Evolutionary conservation across 768 basidiomycete species (phyloP).

Genomic region (Kwoniella bestiolae): DNA sequence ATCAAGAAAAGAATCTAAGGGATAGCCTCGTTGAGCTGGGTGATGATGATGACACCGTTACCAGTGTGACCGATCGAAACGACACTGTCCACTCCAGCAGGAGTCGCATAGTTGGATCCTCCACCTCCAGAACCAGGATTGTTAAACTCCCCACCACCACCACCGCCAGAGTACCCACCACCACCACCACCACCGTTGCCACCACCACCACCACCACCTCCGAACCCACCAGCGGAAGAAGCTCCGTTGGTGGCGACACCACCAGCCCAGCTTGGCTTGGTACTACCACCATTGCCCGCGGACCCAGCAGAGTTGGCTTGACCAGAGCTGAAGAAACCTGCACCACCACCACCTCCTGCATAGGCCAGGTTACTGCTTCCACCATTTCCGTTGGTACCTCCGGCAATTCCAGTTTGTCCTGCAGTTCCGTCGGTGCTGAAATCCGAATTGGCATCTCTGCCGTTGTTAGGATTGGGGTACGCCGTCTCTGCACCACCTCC

Average conservation of each 20-base stretch:
- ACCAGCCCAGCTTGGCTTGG: background rate
- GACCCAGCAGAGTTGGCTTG: background rate
- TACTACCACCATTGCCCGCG: background rate
- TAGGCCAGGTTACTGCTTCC: too few species aligned
- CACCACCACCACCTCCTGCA: background rate
- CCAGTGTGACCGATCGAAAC: background rate
- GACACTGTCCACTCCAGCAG: background rate
- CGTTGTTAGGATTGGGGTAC: background rate
- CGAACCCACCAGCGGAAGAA: background rate
- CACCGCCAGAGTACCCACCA: background rate
- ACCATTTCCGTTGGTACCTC: background rate
- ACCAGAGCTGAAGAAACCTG: background rate
- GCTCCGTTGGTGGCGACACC: background rate
- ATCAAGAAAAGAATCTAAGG: background rate
- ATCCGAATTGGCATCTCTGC: background rate
- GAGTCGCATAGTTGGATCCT: background rate
- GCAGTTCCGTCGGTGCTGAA: background rate
- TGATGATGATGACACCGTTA: constrained; percentile 8
- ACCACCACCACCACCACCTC: constrained; percentile 2
- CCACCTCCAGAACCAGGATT: background rate
- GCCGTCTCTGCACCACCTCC: background rate
- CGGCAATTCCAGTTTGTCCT: background rate
- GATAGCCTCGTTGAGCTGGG: background rate
- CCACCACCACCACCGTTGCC: background rate
- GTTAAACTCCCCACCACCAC: background rate